phyloP scores from a whole-genome alignment of 768 basidiomycete species.

The Dentipellis sp. region DNA sequence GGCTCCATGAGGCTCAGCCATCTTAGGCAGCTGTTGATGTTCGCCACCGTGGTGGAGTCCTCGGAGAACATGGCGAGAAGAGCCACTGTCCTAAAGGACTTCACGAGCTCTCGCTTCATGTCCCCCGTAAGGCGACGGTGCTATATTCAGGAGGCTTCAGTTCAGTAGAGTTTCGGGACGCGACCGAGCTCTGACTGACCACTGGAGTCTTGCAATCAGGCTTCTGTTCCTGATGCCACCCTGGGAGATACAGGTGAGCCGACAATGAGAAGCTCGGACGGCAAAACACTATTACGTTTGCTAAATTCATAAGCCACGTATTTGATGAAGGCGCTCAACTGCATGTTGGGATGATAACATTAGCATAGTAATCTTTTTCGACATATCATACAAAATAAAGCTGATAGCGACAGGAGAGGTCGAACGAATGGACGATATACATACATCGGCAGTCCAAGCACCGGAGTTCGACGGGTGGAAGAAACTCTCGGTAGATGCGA shows the following conservation, averaged over 20 bases:
- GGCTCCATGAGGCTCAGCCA: slow-evolving; percentile 81
- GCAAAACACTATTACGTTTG: slow-evolving; percentile 40
- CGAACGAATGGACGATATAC: slow-evolving; percentile 19
- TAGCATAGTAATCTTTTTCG: slow-evolving; percentile 1
- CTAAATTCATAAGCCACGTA: slow-evolving; percentile 79
- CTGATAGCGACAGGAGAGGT: slow-evolving; percentile 6
- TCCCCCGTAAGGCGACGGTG: slow-evolving; percentile 65
- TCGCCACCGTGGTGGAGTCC: slow-evolving; percentile 61
- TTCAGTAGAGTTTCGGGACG: neutral
- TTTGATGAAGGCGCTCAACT: slow-evolving; percentile 82
- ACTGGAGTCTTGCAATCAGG: slow-evolving; percentile 74
- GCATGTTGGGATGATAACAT: slow-evolving; percentile 4
- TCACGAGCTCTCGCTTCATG: slow-evolving; percentile 82
- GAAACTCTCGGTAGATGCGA: slow-evolving; percentile 83
- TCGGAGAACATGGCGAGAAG: slow-evolving; percentile 89
- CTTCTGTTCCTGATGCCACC: slow-evolving; percentile 72
- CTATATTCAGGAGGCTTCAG: slow-evolving; percentile 23
- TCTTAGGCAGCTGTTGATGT: slow-evolving; percentile 74
- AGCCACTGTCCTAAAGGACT: slow-evolving; percentile 71
- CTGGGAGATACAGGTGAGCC: slow-evolving; percentile 23
- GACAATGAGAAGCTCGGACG: neutral
- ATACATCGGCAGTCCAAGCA: slow-evolving; percentile 67
- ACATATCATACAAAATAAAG: neutral
- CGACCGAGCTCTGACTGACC: slow-evolving; percentile 22
- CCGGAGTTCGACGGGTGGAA: slow-evolving; percentile 90